Percentiles rank a stretch among this genome's conserved stretches.
Evolutionary conservation across 2,329 filamentous ascomycete genomes (phyloP).

Genomic region (Microsporum ferrugineum): DNA sequence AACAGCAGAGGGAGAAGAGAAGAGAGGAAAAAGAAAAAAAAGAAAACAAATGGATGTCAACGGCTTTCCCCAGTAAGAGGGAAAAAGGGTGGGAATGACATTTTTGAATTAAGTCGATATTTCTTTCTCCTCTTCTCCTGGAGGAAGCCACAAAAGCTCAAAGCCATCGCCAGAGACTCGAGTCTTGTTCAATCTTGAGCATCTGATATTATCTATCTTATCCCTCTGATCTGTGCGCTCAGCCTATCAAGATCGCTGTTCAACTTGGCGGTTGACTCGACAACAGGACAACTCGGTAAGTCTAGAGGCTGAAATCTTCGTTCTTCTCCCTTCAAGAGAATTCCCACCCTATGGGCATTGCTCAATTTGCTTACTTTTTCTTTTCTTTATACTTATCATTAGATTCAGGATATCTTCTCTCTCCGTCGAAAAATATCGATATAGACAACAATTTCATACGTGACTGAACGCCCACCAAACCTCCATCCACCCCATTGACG

Average conservation of each 20-base stretch:
- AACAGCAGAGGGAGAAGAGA: neutral
- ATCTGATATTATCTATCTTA: neutral
- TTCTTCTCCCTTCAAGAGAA: neutral
- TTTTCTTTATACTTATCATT: neutral
- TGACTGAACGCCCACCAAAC: neutral
- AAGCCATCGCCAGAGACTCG: neutral
- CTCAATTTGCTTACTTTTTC: neutral
- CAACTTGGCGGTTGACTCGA: neutral
- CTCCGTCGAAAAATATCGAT: neutral
- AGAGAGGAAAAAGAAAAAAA: neutral
- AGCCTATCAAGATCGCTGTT: neutral
- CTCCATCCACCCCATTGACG: neutral
- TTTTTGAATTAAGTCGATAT: neutral
- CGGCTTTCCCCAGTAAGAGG: neutral
- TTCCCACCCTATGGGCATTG: neutral
- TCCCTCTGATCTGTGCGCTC: neutral
- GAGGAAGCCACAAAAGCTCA: neutral
- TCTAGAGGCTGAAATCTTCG: neutral
- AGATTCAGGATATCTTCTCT: neutral
- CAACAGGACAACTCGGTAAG: neutral
- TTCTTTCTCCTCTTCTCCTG: neutral
- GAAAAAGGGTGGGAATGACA: neutral
- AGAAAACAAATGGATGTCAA: neutral
- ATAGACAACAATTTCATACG: neutral
- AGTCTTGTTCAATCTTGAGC: neutral